Percentiles rank a stretch among this genome's conserved stretches.
Conservation (phyloP, 2,329 filamentous ascomycete species). For the Sporothrix sp. region DNA sequence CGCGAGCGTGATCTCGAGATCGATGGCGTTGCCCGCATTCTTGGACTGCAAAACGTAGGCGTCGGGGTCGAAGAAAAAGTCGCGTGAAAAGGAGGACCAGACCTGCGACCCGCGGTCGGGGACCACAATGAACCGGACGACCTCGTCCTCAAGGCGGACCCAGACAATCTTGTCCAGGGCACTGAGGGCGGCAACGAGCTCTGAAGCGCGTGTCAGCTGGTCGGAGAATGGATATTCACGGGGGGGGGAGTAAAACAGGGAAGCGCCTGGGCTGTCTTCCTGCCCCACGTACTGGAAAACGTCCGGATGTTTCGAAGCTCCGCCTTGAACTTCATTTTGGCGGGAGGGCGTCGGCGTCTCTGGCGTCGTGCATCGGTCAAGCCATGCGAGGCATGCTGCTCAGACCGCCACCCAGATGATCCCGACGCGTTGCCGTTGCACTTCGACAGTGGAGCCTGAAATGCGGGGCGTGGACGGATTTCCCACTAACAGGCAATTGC, state of each 20-base stretch:
- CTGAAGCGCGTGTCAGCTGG: slow-evolving; percentile 28
- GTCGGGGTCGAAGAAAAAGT: slow-evolving; percentile 76
- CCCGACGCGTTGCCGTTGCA: slow-evolving; percentile 5
- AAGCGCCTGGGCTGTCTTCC: not conserved
- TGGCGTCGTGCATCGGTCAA: not conserved
- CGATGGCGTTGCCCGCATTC: slow-evolving; percentile 76
- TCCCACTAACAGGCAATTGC: slow-evolving; percentile 10
- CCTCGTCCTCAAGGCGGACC: slow-evolving; percentile 79
- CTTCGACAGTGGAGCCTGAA: slow-evolving; percentile 3
- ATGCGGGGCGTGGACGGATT: slow-evolving; percentile 3
- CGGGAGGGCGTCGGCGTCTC: not conserved
- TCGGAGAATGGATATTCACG: too few species aligned
- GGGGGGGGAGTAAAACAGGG: not conserved
- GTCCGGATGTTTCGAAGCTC: slow-evolving; percentile 57
- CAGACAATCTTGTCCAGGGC: slow-evolving; percentile 76
- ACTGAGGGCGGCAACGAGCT: slow-evolving; percentile 53
- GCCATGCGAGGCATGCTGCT: too few species aligned
- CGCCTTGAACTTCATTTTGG: slow-evolving; percentile 31
- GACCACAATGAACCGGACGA: slow-evolving; percentile 88
- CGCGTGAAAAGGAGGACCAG: slow-evolving; percentile 56
- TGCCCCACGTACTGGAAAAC: slow-evolving; percentile 48
- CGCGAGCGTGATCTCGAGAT: slow-evolving; percentile 86
- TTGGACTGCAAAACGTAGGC: slow-evolving; percentile 78
- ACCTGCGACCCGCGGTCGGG: slow-evolving; percentile 92
- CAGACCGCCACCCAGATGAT: too few species aligned